Evolutionary conservation across 495 filamentous ascomycete genomes (phyloP), one percentile per base, ranked within the genome.

Genomic region (Hypoxylon crocopeplum): DNA sequence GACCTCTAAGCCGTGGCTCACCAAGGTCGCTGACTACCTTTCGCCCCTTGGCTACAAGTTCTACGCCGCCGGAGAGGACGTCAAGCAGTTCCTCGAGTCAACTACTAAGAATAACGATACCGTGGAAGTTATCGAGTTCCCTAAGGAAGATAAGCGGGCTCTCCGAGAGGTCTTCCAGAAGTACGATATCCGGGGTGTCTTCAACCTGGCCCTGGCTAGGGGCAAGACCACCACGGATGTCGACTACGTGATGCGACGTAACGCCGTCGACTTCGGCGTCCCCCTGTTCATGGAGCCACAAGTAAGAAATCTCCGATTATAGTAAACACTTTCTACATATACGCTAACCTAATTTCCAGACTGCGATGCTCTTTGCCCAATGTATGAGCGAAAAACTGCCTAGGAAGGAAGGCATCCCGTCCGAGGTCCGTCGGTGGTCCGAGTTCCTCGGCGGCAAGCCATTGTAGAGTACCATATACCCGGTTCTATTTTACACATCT

Each of bases 261-360:
- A 98, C 69, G 94, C 93, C 12, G 95, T 98, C 34, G 94, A 98
- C 77, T 98, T 98, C 72, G 92, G 93, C 50, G 92, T 98, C 17
- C 94, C 94, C 30, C 79, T 98, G 56, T 98, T 98, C 75, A 97
- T 97, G 93, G 94, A 98, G 77, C 93, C 94, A 16, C 95, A 94
- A 89, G 93, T 97, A 80, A 80, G 87, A 75, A 27, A 32, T 40
- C 13, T 20, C 37, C 30, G 13, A 19, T n/a, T 7, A 19, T n/a
- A 51, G 19, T 54, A 36, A 19, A 36, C 19, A n/a, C 33, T 30
- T 36, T 59, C 48, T 38, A 16, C 13, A 27, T 24, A 67, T 27
- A 67, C 59, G 56, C 70, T 68, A 71, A 64, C 70, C 44, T 30
- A 20, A 58, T 40, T 37, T 49, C 29, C 59, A 98, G 94, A 98